These are phyloP conservation scores for Cladorrhinum samala DNA, from an alignment of 495 filamentous ascomycete species.

Conservation along the genomic window DNA sequence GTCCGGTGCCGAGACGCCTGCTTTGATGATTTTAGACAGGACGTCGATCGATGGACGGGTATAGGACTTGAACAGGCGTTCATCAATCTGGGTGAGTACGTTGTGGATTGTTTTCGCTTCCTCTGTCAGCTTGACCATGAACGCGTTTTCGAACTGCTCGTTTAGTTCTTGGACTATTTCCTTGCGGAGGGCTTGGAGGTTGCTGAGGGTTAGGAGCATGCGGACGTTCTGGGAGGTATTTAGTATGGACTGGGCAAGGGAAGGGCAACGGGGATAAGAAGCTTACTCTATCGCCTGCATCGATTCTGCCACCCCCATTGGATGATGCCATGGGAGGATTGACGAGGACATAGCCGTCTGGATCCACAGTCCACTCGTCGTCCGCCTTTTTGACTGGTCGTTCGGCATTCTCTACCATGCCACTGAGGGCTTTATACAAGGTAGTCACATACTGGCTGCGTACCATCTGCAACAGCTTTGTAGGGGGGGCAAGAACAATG, in stretches of 20 bases:
- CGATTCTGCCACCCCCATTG: conserved; percentile 49
- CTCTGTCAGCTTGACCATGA: conserved; percentile 85
- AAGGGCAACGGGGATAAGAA: not conserved
- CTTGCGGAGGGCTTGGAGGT: conserved; percentile 70
- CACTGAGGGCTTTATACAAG: conserved; percentile 84
- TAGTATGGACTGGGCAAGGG: conserved; percentile 5
- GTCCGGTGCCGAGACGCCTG: conserved; percentile 60
- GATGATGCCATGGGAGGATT: conserved; percentile 20
- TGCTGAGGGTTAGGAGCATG: conserved; percentile 86
- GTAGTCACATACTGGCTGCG: conserved; percentile 82
- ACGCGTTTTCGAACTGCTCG: conserved; percentile 78
- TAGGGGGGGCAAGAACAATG: conserved; percentile 73
- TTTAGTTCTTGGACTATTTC: conserved; percentile 78
- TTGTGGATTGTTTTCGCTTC: conserved; percentile 86
- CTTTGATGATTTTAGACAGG: conserved; percentile 57
- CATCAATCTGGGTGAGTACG: conserved; percentile 82
- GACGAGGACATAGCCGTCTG: conserved; percentile 29
- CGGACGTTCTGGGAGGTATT: conserved; percentile 65
- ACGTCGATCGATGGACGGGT: conserved; percentile 62
- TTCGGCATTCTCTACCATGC: conserved; percentile 94
- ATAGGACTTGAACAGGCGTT: conserved; percentile 83
- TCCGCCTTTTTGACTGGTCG: conserved; percentile 53
- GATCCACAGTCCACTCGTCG: conserved; percentile 52
- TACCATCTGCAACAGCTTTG: conserved; percentile 80
- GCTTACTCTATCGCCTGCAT: conserved; percentile 66